A percentile compares a stretch with the other conserved stretches of the same genome.
Conservation (phyloP, 2,329 filamentous ascomycete species). For the Hypoxylon sp. region DNA sequence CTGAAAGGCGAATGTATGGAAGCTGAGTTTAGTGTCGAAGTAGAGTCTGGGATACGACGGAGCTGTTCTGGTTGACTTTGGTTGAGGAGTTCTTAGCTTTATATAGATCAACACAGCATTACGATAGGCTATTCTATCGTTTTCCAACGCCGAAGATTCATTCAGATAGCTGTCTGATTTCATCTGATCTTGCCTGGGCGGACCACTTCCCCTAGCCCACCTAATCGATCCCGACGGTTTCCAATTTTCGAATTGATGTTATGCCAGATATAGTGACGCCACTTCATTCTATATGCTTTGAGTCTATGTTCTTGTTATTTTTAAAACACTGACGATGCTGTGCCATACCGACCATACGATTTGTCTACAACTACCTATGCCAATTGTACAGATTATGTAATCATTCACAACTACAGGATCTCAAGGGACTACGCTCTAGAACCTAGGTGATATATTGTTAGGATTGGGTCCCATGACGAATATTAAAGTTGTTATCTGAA, state of each 20-base stretch:
- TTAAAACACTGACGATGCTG: neutral
- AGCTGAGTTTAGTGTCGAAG: neutral
- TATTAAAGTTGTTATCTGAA: neutral
- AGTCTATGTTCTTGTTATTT: conserved; percentile 1
- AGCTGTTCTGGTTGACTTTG: neutral
- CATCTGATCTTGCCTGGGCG: neutral
- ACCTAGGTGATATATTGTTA: neutral
- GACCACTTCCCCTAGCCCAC: neutral
- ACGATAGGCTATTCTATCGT: neutral
- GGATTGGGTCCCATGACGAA: conserved; percentile 5
- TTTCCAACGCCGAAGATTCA: neutral
- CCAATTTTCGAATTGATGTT: neutral
- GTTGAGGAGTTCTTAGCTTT: neutral
- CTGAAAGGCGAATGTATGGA: neutral
- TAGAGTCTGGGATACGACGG: conserved; percentile 4
- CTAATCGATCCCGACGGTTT: neutral
- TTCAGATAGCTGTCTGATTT: neutral
- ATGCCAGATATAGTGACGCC: neutral
- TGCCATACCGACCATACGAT: conserved; percentile 1
- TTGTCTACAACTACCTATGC: too few species aligned
- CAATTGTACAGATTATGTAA: neutral
- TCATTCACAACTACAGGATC: neutral
- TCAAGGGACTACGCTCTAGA: neutral
- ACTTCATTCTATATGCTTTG: conserved; percentile 1
- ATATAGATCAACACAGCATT: neutral